Evolutionary conservation across 2,329 filamentous ascomycete species (phyloP).

Genomic region (Kalaharituber pfeilii): DNA sequence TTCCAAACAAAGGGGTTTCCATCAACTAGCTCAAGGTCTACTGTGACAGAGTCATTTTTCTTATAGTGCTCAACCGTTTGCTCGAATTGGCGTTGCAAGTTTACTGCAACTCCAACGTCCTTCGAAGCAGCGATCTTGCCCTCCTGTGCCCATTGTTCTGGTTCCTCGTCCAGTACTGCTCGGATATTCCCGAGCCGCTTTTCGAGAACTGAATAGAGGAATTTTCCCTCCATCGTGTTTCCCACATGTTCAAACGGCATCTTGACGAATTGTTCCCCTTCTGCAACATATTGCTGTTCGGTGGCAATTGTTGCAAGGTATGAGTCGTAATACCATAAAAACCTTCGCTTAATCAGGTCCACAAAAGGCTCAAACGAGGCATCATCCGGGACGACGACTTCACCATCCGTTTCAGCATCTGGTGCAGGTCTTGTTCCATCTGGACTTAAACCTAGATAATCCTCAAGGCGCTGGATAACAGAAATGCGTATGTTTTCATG

Average conservation of each 20-base stretch:
- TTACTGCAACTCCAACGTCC: constrained; percentile 60
- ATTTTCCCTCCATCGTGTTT: constrained; percentile 75
- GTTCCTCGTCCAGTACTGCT: constrained; percentile 53
- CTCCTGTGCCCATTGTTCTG: constrained; percentile 49
- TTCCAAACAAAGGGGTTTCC: constrained; percentile 77
- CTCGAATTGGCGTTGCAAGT: constrained; percentile 67
- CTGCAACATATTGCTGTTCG: constrained; percentile 43
- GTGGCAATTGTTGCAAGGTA: constrained; percentile 57
- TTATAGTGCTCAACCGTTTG: constrained; percentile 64
- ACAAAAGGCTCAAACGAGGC: constrained; percentile 65
- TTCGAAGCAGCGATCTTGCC: constrained; percentile 45
- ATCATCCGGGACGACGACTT: constrained; percentile 27
- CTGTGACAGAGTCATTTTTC: constrained; percentile 46
- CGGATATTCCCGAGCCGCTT: constrained; percentile 52
- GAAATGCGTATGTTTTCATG: constrained; percentile 80
- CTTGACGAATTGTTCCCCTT: constrained; percentile 47
- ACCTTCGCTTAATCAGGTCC: constrained; percentile 76
- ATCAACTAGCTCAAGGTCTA: constrained; percentile 60
- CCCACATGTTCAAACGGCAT: constrained; percentile 72
- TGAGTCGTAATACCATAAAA: constrained; percentile 89
- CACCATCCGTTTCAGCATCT: constrained; percentile 34
- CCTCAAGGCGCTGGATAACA: constrained; percentile 70
- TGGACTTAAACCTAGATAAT: constrained; percentile 48
- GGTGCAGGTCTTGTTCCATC: constrained; percentile 30
- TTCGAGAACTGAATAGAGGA: constrained; percentile 61